Evolutionary conservation across 1,139 yeast genomes (phyloP).

Genomic region (Kodamaea derodonti): DNA sequence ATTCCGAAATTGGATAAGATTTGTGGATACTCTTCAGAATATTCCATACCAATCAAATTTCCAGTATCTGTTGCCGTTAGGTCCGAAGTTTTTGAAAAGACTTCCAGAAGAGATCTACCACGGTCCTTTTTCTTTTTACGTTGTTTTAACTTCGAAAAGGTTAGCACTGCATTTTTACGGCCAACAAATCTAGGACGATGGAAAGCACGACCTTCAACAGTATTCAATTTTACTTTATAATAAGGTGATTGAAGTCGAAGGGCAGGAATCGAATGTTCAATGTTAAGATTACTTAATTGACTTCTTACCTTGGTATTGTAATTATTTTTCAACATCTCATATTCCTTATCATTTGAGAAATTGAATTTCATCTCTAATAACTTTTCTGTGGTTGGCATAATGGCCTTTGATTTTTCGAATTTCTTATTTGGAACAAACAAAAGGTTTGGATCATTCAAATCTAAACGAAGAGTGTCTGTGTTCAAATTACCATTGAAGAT

Average conservation of each 20-base stretch:
- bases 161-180: conserved; percentile 73
- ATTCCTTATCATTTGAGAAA: conserved; percentile 83
- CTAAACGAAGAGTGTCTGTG: conserved; percentile 49
- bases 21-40: conserved; percentile 84
- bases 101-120: conserved; percentile 74
- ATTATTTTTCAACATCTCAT: conserved; percentile 77
- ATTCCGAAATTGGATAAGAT: conserved; percentile 88
- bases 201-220: conserved; percentile 69
- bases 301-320: conserved; percentile 91
- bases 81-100: conserved; percentile 69
- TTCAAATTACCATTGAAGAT: conserved; percentile 71
- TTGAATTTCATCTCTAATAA: conserved; percentile 58
- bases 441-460: conserved; percentile 83
- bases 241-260: conserved; percentile 84
- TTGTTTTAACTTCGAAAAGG: conserved; percentile 70
- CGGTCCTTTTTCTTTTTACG: conserved; percentile 88
- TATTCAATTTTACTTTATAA: conserved; percentile 73
- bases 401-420: conserved; percentile 24
- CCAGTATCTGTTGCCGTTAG: conserved; percentile 83
- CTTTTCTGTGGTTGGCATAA: conserved; percentile 49
- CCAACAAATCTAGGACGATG: conserved; percentile 77
- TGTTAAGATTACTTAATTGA: conserved; percentile 83
- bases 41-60: conserved; percentile 74
- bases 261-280: conserved; percentile 92
- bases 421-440: conserved; percentile 53